Base-by-base conservation (phyloP, 1,284 basidiomycete genomes). In the Caloboletus inedulis region DNA sequence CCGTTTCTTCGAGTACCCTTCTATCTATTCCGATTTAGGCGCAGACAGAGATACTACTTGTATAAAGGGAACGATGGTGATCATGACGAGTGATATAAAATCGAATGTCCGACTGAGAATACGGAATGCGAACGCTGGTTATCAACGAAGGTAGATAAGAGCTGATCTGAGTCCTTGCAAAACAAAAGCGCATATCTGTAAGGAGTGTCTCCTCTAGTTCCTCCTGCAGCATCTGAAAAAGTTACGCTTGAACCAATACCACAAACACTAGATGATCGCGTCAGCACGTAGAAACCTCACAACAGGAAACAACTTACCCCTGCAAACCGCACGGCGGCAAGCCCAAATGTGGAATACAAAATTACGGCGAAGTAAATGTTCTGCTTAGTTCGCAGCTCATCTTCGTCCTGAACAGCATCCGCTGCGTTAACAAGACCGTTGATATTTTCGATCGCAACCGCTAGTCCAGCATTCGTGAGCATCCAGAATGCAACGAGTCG, bases 401-500 rank as follows among this genome's bases (percentile, higher is more conserved):
- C 60, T 59, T 83, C 71, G 51, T 84, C 80, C 36, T 66, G 56
- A 4, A 55, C 58, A 40, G 74, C 69, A 51, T 77, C 59, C 56
- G 69, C 63, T n/a, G 72, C 71, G 51, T 71, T 80, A 4, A 77
- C 73, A 45, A 93, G 65, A 18, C 94, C 92, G 61, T 91, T 92
- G 60, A 94, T 75, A 58, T 89, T 93, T 69, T 89, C 84, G 55
- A 97, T 91, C 16, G 89, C 84, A 49, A 96, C 81, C 10, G 91
- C 86, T 16, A 97, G 75, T 4, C 71, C 77, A 19, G 89, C 90
- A 65, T 96, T 96, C 10, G 82, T 72, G 51, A 95, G 72, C 80
- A 96, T 89, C 94, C 94, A 96, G 52, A 81, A 76, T 2, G 87
- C 82, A 46, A 95, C 91, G 8, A 94, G 77, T 57, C 91, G 86